Evolutionary conservation across 345 rosid species (phyloP).

Genomic region (Litchi chinensis): DNA sequence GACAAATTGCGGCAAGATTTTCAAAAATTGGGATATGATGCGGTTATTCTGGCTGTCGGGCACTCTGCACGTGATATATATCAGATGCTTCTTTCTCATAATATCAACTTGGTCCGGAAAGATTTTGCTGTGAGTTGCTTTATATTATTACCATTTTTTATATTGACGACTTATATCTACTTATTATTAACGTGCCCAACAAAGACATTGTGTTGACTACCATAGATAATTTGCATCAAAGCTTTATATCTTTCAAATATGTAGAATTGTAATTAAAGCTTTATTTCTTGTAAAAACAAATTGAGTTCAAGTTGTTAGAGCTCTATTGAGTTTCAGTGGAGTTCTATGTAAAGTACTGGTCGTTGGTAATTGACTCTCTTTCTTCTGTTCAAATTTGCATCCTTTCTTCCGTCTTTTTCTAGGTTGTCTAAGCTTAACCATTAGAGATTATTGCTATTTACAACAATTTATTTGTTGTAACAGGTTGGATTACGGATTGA

Average conservation of each 20-base stretch:
- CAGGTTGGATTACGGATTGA: slow-evolving; percentile 96
- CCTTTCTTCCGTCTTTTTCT: background rate
- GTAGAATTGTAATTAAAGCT: too few relatives aligned
- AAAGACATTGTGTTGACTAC: background rate
- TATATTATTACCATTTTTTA: background rate
- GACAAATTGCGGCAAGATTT: slow-evolving; percentile 36
- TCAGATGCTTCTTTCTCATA: slow-evolving; percentile 88
- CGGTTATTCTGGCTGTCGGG: slow-evolving; percentile 89
- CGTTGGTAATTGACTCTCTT: background rate
- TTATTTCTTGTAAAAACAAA: too few relatives aligned
- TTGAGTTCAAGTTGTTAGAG: background rate
- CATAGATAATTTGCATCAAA: background rate
- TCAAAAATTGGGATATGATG: slow-evolving; percentile 57
- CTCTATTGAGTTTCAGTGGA: background rate
- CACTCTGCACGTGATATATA: slow-evolving; percentile 97
- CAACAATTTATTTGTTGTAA: slow-evolving; percentile 26
- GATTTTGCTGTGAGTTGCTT: slow-evolving; percentile 80
- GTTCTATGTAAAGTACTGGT: background rate
- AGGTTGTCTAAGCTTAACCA: slow-evolving; percentile 5
- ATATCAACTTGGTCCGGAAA: slow-evolving; percentile 72
- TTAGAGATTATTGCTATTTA: slow-evolving; percentile 5
- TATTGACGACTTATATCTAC: background rate
- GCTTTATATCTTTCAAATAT: background rate
- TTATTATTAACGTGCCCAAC: background rate
- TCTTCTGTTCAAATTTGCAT: background rate